Percentiles rank a stretch among this genome's conserved stretches.
Evolutionary conservation across 345 rosid species (phyloP).

Genomic region (Populus nigra): DNA sequence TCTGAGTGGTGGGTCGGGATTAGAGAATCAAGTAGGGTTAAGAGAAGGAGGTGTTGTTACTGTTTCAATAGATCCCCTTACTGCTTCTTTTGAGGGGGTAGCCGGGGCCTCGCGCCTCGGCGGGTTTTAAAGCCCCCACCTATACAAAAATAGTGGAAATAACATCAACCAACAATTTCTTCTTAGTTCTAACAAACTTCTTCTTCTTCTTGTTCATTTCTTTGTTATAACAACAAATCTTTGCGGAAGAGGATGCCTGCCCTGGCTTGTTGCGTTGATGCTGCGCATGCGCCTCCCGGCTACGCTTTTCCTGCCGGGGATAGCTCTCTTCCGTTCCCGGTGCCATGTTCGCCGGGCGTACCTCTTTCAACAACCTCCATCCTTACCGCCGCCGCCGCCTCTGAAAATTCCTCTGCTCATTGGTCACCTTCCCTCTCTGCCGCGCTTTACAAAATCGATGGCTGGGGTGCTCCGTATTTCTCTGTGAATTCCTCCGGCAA

Average conservation of each 20-base stretch:
- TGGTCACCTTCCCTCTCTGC: conserved; percentile 78
- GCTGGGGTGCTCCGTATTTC: conserved; percentile 93
- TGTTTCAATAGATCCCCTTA: conserved; percentile 43
- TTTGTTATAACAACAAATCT: conserved; percentile 13
- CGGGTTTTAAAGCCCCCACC: conserved; percentile 96
- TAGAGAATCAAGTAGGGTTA: conserved; percentile 36
- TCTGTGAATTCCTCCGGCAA: conserved; percentile 67
- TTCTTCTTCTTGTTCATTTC: not conserved
- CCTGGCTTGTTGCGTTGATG: conserved; percentile 73
- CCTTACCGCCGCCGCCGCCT: conserved; percentile 14
- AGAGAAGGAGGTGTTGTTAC: conserved; percentile 35
- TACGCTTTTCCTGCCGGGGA: conserved; percentile 53
- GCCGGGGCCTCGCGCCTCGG: conserved; percentile 99
- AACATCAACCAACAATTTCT: not conserved
- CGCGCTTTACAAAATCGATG: conserved; percentile 61
- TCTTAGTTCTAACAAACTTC: not conserved
- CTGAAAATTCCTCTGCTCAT: conserved; percentile 18
- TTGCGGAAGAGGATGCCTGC: conserved; percentile 74
- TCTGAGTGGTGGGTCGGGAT: conserved; percentile 49
- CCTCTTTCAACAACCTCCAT: conserved; percentile 21
- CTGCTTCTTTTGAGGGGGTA: conserved; percentile 97
- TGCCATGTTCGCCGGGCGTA: conserved; percentile 26
- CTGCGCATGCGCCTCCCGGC: conserved; percentile 66
- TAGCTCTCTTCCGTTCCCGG: conserved; percentile 41
- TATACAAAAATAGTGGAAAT: conserved; percentile 28